Evolutionary conservation across 768 basidiomycete genomes (phyloP).

Genomic region (Fistulinella prunicolor): DNA sequence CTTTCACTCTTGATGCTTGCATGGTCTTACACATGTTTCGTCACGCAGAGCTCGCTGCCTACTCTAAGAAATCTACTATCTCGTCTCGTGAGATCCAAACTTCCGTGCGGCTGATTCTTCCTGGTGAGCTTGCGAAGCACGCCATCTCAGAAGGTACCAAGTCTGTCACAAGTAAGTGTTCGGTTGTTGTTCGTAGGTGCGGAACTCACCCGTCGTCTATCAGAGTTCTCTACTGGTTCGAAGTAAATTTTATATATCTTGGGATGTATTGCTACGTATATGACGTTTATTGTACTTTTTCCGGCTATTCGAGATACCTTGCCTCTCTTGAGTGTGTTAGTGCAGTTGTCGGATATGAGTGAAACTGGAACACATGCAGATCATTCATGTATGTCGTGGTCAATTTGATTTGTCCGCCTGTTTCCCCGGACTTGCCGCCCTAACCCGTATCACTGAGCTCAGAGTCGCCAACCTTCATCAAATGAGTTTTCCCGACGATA

Average conservation of each 20-base stretch:
- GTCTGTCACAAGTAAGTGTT: conserved; percentile 60
- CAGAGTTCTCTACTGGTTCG: conserved; percentile 60
- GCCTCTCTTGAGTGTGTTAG: too few species aligned
- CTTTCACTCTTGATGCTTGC: neutral
- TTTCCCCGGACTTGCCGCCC: too few species aligned
- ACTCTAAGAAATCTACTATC: conserved; percentile 89
- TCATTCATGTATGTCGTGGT: too few species aligned
- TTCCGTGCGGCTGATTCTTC: conserved; percentile 76
- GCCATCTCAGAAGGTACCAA: conserved; percentile 85
- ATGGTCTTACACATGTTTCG: neutral
- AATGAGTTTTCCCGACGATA: too few species aligned
- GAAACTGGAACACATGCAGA: too few species aligned
- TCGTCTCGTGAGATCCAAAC: conserved; percentile 92
- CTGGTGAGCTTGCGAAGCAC: conserved; percentile 84
- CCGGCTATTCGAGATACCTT: conserved; percentile 32
- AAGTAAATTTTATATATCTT: conserved; percentile 39
- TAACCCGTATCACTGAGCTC: too few species aligned
- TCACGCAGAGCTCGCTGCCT: conserved; percentile 68
- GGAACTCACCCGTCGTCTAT: conserved; percentile 12
- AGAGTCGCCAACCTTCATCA: too few species aligned
- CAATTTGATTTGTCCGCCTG: too few species aligned
- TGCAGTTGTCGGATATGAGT: too few species aligned
- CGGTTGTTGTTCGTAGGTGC: neutral
- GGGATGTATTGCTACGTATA: conserved; percentile 32
- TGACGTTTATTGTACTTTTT: conserved; percentile 32